phyloP scores from a whole-genome alignment of 148 eudicot genomes.

The Rhododendron mucronatum region DNA sequence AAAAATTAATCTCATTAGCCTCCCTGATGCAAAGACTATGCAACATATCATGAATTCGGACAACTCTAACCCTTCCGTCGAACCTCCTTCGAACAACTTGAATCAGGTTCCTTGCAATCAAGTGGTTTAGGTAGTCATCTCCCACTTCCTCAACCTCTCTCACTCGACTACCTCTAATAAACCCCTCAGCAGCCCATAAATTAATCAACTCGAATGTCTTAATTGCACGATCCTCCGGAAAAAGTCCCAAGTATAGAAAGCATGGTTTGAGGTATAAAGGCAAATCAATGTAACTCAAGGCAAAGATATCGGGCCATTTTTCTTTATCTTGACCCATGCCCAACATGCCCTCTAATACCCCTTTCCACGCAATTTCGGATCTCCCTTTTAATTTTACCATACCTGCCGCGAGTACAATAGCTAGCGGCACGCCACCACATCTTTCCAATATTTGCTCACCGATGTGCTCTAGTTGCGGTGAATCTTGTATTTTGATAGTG shows the following conservation, averaged over 20 bases:
- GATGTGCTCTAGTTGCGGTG: not conserved
- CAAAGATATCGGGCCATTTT: not conserved
- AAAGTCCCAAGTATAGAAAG: conserved; percentile 12
- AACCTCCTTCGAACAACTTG: not conserved
- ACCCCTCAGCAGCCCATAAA: conserved; percentile 1
- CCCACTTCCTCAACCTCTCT: not conserved
- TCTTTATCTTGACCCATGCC: not conserved
- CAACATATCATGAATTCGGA: not conserved
- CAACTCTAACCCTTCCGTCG: not conserved
- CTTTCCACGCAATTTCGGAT: no score
- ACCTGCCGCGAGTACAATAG: no score
- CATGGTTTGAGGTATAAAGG: not conserved
- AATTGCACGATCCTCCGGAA: conserved; percentile 10
- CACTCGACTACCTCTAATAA: not conserved
- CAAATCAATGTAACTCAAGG: conserved; percentile 12
- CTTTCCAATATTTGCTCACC: not conserved
- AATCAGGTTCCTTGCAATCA: no score
- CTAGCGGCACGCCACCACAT: conserved; percentile 10
- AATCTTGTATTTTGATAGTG: not conserved
- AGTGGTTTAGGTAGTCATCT: no score
- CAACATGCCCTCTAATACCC: not conserved
- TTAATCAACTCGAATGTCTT: not conserved
- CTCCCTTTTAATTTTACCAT: no score
- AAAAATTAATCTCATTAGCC: not conserved
- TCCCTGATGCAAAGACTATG: not conserved